Evolutionary conservation across 768 basidiomycete species (phyloP), one percentile per base, ranked within the genome.

Genomic region (Hypholoma sublateritium): DNA sequence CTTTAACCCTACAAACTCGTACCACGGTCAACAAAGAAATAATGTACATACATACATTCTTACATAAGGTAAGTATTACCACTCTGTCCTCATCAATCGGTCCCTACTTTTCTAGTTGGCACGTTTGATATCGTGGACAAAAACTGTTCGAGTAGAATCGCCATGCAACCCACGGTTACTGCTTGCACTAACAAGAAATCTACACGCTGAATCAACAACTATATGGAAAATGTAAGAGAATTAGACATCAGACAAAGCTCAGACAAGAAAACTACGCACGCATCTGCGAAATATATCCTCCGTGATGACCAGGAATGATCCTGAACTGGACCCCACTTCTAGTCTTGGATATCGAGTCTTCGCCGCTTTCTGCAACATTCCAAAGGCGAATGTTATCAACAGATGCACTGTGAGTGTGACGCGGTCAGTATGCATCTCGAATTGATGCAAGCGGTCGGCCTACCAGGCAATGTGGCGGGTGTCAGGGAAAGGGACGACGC

Each of bases 121-220:
- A 58, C 70, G 71, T 65, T 86, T 92, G 69, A 97, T 85, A 67
- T 95, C 93, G 70, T 96, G 93, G 39, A 97, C 86, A 68, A 96
- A 87, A 11, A 97, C 88, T 13, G 93, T 95, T 62, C 83, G 81
- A 8, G 95, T 95, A 34, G 89, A 89, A 60, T 95, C 93, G 28
- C 94, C 95, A 65, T 90, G 87, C 92, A 93, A 95, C 56, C 94
- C 95, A 57, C 95, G 84, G 69, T 94, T 94, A 49, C 95, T 95
- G 62, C 93, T 95, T 14, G 93, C 91, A 66, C 91, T 95, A 59
- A 96, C 84, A 65, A 98, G 77, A 71, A 95, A 97, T 53, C 87
- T 80, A 9, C 86, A 86, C 6, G 85, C 86, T 42, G 90, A 84
- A 77, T 97, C 95, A 44, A 97, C 80, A 59, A 95, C 95, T 98